Percentiles rank a stretch among this genome's conserved stretches.
Evolutionary conservation across 306 rosid genomes (phyloP).

Genomic region (Pterocarpus santalinus): DNA sequence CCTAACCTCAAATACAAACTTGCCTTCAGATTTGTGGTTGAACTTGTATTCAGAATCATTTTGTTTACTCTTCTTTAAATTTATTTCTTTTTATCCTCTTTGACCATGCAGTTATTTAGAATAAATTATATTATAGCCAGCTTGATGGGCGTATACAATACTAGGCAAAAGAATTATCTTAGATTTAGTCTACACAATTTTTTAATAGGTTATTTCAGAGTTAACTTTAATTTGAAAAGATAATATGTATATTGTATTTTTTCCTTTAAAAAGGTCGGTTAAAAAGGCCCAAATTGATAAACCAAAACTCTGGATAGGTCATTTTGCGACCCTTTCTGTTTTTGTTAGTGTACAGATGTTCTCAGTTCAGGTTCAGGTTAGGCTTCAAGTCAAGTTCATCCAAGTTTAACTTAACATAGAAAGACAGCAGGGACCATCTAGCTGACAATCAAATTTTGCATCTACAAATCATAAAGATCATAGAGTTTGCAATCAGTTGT

Average conservation of each 20-base stretch:
- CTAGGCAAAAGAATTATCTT: neutral
- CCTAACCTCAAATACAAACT: neutral
- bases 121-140: neutral
- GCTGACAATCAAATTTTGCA: slow-evolving; percentile 5
- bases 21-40: slow-evolving; percentile 11
- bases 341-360: neutral
- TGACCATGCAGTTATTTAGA: neutral
- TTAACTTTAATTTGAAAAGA: neutral
- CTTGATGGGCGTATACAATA: neutral
- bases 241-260: neutral
- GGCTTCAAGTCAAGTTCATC: neutral
- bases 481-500: neutral
- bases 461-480: slow-evolving; percentile 1
- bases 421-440: no score
- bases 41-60: slow-evolving; percentile 4
- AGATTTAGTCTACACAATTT: neutral
- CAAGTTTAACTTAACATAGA: neutral
- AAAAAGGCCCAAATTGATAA: slow-evolving; percentile 14
- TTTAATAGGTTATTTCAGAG: neutral
- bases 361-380: neutral
- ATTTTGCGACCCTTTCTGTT: neutral
- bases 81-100: neutral
- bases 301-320: neutral
- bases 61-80: neutral
- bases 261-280: neutral